Base-by-base conservation (phyloP, 805 yeast genomes). In the Naumovozyma dairenensis region DNA sequence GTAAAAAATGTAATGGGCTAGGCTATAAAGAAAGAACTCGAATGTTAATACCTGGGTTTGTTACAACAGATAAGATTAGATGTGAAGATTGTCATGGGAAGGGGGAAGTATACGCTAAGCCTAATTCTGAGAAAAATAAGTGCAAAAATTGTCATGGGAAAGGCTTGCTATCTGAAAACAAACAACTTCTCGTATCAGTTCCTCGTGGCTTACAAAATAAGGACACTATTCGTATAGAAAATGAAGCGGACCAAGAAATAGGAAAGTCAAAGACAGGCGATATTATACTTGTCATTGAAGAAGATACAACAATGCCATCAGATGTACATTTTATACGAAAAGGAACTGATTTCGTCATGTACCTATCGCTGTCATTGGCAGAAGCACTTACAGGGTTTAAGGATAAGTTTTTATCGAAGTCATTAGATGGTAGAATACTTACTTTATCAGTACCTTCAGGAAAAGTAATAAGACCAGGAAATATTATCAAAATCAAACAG, bases 311-410 rank as follows among this genome's bases (percentile, higher is more conserved):
- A 3, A 72, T 77, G 50, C 46, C 59, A 17, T 32, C 14, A 33
- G 29, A n/a, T 2, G 31, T 27, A 1, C 47, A 44, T 1, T 78
- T 85, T 48, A 60, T 59, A 25, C 66, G 92, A 35, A 65, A 67
- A 27, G 79, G 73, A 6, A 57, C 73, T 41, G 89, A 87, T 53
- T 59, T 92, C 32, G 72, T 72, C 44, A 68, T 83, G 3, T 62
- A 66, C 19, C 58, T 77, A 25, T 63, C 62, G 6, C 71, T 89
- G 25, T 66, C 93, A 2, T 62, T 89, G 33, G 73, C 73, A 10
- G 97, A 89, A 44, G 78, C 96, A 0, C 63, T 89, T n/a, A 71
- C 84, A 38, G 97, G 97, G 2, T 80, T 87, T 48, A 61, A 70
- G 22, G 63, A 77, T 18, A 69, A 72, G 33, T 68, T 71, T 9